Conservation (phyloP, 2,329 filamentous ascomycete genomes). For the Colletotrichum lindemuthianum region DNA sequence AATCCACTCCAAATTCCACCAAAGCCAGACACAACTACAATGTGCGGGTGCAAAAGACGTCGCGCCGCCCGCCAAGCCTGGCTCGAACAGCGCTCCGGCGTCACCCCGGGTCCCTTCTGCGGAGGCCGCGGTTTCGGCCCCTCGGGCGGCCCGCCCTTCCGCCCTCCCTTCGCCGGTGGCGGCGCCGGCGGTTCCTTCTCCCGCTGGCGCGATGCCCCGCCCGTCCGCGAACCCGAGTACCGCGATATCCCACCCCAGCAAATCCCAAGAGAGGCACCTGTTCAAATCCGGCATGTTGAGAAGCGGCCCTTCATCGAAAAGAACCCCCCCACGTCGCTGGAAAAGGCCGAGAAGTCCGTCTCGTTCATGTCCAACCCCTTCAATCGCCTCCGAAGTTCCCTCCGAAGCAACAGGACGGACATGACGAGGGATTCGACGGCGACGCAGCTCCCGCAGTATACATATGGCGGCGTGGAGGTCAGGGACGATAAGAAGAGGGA, state of each 20-base stretch:
- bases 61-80: conserved; percentile 30
- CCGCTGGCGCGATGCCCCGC: conserved; percentile 15
- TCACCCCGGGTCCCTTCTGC: neutral
- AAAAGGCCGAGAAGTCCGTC: neutral
- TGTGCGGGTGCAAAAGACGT: conserved; percentile 26
- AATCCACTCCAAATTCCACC: too few species aligned
- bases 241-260: neutral
- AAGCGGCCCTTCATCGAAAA: neutral
- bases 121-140: conserved; percentile 10
- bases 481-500: neutral
- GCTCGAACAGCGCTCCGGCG: conserved; percentile 24
- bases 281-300: conserved; percentile 1
- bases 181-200: conserved; percentile 13
- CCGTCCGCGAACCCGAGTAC: neutral
- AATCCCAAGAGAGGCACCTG: neutral
- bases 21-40: neutral
- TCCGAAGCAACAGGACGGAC: neutral
- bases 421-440: conserved; percentile 13
- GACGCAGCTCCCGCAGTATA: conserved; percentile 17
- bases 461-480: conserved; percentile 7
- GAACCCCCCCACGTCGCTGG: neutral
- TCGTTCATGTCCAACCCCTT: conserved; percentile 21
- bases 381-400: conserved; percentile 8
- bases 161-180: conserved; percentile 1
- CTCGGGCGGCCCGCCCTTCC: neutral